Evolutionary conservation across 352 stramenopile species (phyloP).

Genomic region (Globisporangium megalacanthum): DNA sequence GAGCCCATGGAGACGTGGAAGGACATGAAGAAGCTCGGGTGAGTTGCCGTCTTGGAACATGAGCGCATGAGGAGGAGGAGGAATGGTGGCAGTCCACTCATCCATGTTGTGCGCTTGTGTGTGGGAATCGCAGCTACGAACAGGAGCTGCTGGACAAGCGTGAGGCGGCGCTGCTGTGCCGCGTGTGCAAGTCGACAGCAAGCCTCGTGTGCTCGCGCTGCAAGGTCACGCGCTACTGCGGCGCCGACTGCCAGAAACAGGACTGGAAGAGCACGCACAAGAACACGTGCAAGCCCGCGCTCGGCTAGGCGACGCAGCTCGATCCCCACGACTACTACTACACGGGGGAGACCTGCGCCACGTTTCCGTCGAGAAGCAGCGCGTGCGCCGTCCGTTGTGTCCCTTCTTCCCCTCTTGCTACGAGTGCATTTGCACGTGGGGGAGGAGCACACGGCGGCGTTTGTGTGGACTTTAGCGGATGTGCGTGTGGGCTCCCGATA

Average conservation of each 20-base stretch:
- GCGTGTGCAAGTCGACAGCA: slow-evolving; percentile 72
- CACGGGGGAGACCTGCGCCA: no score
- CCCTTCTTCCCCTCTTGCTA: no score
- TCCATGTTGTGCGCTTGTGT: not conserved
- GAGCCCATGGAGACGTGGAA: slow-evolving; percentile 87
- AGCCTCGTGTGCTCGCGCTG: slow-evolving; percentile 84
- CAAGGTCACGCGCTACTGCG: slow-evolving; percentile 85
- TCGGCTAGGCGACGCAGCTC: slow-evolving; percentile 10
- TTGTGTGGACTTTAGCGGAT: not conserved
- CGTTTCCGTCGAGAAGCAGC: no score
- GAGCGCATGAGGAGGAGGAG: no score
- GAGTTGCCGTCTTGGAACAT: slow-evolving; percentile 11
- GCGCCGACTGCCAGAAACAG: slow-evolving; percentile 84
- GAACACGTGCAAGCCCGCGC: slow-evolving; percentile 71
- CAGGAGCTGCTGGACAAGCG: slow-evolving; percentile 72
- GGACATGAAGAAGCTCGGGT: slow-evolving; percentile 88
- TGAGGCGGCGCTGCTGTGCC: slow-evolving; percentile 66
- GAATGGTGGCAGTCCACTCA: not conserved
- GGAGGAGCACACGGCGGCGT: not conserved
- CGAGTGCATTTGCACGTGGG: not conserved
- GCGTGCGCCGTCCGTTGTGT: no score
- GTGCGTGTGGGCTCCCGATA: slow-evolving; percentile 5
- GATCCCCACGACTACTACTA: not conserved
- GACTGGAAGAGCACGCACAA: slow-evolving; percentile 87
- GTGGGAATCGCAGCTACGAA: slow-evolving; percentile 34